A percentile compares a stretch with the other conserved stretches of the same genome.
phyloP scores from a whole-genome alignment of 805 yeast species.

The Candida suzukii region DNA sequence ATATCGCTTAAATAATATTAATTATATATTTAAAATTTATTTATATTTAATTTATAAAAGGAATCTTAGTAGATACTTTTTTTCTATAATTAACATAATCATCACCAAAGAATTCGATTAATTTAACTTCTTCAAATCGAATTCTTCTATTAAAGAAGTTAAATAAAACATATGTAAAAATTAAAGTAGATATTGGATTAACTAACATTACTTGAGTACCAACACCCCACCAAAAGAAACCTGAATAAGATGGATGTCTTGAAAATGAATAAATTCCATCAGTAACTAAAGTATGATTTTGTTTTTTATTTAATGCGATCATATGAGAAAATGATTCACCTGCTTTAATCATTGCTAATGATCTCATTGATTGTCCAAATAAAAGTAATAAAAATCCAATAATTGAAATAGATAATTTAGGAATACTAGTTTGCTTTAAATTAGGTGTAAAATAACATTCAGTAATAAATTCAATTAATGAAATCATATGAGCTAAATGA shows the following conservation, averaged over 20 bases:
- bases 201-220: conserved; percentile 71
- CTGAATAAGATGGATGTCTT: conserved; percentile 89
- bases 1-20: too few relatives aligned
- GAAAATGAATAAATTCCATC: conserved; percentile 58
- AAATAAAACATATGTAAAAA: conserved; percentile 55
- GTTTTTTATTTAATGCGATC: conserved; percentile 45
- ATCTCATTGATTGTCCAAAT: conserved; percentile 62
- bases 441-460: conserved; percentile 36
- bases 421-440: conserved; percentile 15
- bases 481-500: conserved; percentile 46
- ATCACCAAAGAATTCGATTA: conserved; percentile 64
- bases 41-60: neutral
- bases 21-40: too few relatives aligned
- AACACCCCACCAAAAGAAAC: conserved; percentile 89
- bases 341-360: conserved; percentile 83
- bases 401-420: neutral
- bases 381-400: conserved; percentile 44
- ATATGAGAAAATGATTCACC: conserved; percentile 81
- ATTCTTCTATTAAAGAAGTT: conserved; percentile 67
- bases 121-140: conserved; percentile 56
- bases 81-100: conserved; percentile 50
- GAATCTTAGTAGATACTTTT: conserved; percentile 36
- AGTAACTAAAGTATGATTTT: conserved; percentile 63
- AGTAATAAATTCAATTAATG: conserved; percentile 42
- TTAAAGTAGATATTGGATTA: conserved; percentile 52